A percentile compares a stretch with the other conserved stretches of the same genome.
Evolutionary conservation across 2,329 filamentous ascomycete species (phyloP).

Genomic region (Exophiala dermatitidis): DNA sequence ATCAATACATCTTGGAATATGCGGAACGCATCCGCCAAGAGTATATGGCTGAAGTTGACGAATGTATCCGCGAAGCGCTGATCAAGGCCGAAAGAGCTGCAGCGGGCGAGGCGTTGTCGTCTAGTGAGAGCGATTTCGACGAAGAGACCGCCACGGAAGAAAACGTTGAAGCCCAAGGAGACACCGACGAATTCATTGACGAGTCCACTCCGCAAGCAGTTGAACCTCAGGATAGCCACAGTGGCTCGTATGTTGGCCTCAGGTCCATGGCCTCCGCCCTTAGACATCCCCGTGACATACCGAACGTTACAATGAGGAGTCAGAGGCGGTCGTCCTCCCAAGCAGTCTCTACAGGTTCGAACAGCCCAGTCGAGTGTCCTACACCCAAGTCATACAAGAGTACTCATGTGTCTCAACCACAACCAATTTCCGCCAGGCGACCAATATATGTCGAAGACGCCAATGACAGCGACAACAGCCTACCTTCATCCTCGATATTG

Average conservation of each 20-base stretch:
- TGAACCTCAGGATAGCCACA: slow-evolving; percentile 16
- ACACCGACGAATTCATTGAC: slow-evolving; percentile 14
- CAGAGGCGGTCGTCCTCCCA: slow-evolving; percentile 53
- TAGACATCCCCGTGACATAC: slow-evolving; percentile 46
- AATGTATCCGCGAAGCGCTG: slow-evolving; percentile 89
- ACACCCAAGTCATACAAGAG: slow-evolving; percentile 79
- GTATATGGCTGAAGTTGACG: slow-evolving; percentile 84
- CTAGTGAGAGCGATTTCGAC: slow-evolving; percentile 41
- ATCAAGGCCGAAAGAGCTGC: slow-evolving; percentile 83
- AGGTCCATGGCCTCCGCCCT: slow-evolving; percentile 51
- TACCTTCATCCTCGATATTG: slow-evolving; percentile 69
- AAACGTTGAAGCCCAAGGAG: slow-evolving; percentile 12
- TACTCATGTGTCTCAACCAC: slow-evolving; percentile 51
- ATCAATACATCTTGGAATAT: slow-evolving; percentile 90
- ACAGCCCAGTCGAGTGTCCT: slow-evolving; percentile 81
- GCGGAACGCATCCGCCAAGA: slow-evolving; percentile 91
- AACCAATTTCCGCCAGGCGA: slow-evolving; percentile 60
- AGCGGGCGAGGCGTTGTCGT: slow-evolving; percentile 65
- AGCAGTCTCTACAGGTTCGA: slow-evolving; percentile 72
- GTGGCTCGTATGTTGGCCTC: slow-evolving; percentile 20
- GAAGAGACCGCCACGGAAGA: slow-evolving; percentile 21
- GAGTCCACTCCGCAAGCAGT: slow-evolving; percentile 13
- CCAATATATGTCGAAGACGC: slow-evolving; percentile 76
- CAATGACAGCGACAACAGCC: slow-evolving; percentile 80
- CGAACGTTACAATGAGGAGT: slow-evolving; percentile 38